phyloP scores from a whole-genome alignment of 2,329 filamentous ascomycete species.

The Penicillium psychrosexuale region DNA sequence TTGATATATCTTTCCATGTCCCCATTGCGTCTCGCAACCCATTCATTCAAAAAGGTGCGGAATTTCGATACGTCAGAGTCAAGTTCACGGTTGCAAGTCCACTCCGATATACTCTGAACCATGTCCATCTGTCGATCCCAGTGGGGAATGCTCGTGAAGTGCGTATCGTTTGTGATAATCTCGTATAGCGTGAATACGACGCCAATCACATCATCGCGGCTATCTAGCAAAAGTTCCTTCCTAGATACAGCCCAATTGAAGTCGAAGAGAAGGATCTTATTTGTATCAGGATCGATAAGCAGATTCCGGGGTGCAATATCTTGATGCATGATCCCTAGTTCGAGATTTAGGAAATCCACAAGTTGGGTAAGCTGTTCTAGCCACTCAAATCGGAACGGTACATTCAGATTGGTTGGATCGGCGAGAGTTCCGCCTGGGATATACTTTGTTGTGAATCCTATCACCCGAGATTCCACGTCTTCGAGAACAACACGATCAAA shows the following conservation, averaged over 20 bases:
- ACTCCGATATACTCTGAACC: slow-evolving; percentile 18
- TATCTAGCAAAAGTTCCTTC: slow-evolving; percentile 13
- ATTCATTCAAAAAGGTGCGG: slow-evolving; percentile 19
- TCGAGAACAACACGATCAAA: slow-evolving; percentile 29
- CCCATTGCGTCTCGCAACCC: slow-evolving; percentile 13
- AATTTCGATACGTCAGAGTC: slow-evolving; percentile 19
- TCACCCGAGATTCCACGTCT: slow-evolving; percentile 19
- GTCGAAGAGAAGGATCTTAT: slow-evolving; percentile 26
- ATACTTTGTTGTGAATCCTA: slow-evolving; percentile 30
- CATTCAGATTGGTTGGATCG: slow-evolving; percentile 13
- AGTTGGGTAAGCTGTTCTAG: slow-evolving; percentile 22
- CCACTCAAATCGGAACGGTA: slow-evolving; percentile 25
- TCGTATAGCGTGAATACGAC: slow-evolving; percentile 29
- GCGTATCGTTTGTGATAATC: slow-evolving; percentile 26
- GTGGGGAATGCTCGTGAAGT: slow-evolving; percentile 23
- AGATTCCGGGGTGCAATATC: slow-evolving; percentile 33
- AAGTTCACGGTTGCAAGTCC: slow-evolving; percentile 14
- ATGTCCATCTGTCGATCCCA: slow-evolving; percentile 24
- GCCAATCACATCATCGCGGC: slow-evolving; percentile 24
- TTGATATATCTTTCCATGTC: slow-evolving; percentile 20
- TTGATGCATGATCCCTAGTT: slow-evolving; percentile 33
- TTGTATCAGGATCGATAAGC: slow-evolving; percentile 23
- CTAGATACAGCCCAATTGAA: slow-evolving; percentile 23
- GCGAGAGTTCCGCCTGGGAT: slow-evolving; percentile 26
- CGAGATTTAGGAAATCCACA: slow-evolving; percentile 24